Base-by-base conservation (phyloP, 305 asterid species). In the Stenogyne calaminthoides region DNA sequence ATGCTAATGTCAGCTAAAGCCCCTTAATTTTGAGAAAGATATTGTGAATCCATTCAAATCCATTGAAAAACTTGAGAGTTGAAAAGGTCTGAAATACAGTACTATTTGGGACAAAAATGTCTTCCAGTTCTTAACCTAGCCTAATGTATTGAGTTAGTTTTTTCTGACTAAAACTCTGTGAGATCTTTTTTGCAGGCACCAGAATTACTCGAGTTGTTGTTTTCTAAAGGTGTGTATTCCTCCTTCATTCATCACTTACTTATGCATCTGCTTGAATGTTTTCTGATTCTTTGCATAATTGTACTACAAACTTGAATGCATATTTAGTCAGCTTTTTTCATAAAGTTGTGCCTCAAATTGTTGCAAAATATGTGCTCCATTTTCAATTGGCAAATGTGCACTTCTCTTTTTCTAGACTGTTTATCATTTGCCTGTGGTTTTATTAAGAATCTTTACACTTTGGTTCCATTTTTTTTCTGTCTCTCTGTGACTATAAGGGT, bases 161-260 rank as follows among this genome's bases (percentile, higher is more conserved):
- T 36, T 76, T 64, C 68, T 64, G 76, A 62, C 77, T 70, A 70
- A 32, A 79, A 67, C 58, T 60, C 32, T 73, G 52, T 57, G 27
- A 75, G 74, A 74, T 85, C 71, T 55, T 70, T n/a, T 76, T 71
- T 83, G 84, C 91, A 95, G 99, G 97, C 98, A 34, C 96, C 97
- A 44, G 96, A 92, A 79, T 82, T 95, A 79, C 97, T 92, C 1
- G 88, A 90, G 64, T 73, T 87, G 58, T 84, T 95, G 47, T 92
- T 95, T 84, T 75, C 79, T 77, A 81, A 70, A 90, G 98, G 99
- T 89, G 55, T 12, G 79, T 75, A 29, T 47, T 75, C 42, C 61
- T 37, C 34, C 57, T 57, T 68, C 76, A 73, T 18, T 67, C 46
- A 37, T 73, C 63, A n/a, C n/a, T n/a, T n/a, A 32, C 6, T 39